Percentiles rank a stretch among this genome's conserved stretches.
Evolutionary conservation across 148 eudicot species (phyloP).

Genomic region (Arctostaphylos glauca): DNA sequence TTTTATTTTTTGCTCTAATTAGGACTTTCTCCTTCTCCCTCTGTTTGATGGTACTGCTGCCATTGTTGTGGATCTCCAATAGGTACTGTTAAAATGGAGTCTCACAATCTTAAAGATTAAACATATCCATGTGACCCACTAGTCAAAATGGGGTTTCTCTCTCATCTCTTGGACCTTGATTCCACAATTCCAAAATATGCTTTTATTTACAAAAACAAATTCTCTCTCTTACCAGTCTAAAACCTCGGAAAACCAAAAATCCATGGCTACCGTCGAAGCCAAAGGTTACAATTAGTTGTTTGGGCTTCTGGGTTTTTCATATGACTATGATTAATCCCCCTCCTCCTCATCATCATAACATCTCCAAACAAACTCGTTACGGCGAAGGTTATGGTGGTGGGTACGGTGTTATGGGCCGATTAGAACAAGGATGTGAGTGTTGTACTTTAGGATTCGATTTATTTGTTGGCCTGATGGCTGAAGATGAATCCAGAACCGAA

Average conservation of each 20-base stretch:
- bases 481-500: conserved; percentile 40
- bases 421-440: conserved; percentile 22
- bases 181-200: conserved; percentile 18
- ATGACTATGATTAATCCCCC: conserved; percentile 50
- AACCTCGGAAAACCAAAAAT: neutral
- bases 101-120: no score
- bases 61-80: no score
- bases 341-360: conserved; percentile 23
- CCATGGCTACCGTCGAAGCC: conserved; percentile 15
- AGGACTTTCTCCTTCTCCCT: no score
- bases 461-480: conserved; percentile 26
- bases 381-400: conserved; percentile 15
- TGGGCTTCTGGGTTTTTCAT: conserved; percentile 14
- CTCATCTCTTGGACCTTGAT: conserved; percentile 10
- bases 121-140: neutral
- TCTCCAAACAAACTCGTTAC: conserved; percentile 17
- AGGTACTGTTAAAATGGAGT: no score
- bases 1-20: no score
- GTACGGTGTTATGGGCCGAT: conserved; percentile 17
- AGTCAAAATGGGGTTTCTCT: neutral
- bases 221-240: conserved; percentile 6
- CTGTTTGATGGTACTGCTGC: no score
- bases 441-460: conserved; percentile 14
- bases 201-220: neutral
- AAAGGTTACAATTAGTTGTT: neutral